These are phyloP conservation scores for Trichoderma atroviride DNA, from an alignment of 2,329 filamentous ascomycete genomes.

Conservation along the genomic window DNA sequence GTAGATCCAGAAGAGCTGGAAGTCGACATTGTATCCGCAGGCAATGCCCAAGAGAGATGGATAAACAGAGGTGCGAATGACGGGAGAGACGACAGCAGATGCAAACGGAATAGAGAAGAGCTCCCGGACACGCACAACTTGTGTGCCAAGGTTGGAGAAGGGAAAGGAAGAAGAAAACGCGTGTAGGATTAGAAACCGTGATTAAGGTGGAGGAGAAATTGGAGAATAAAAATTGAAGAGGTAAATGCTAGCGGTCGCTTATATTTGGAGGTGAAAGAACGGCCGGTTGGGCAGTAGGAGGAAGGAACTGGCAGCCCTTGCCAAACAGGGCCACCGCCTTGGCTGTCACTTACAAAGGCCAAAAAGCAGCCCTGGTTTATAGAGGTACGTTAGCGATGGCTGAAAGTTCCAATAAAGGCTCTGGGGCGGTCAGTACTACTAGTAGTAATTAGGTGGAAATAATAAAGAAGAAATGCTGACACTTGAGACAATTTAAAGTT, in stretches of 20 bases:
- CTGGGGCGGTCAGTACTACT: background rate
- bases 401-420: background rate
- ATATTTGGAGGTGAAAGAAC: conserved; percentile 21
- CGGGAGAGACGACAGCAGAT: conserved; percentile 20
- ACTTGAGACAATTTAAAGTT: background rate
- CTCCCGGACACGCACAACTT: conserved; percentile 30
- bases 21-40: conserved; percentile 37
- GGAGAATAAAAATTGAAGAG: conserved; percentile 26
- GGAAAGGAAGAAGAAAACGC: conserved; percentile 33
- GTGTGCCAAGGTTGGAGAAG: conserved; percentile 30
- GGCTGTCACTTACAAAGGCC: conserved; percentile 26
- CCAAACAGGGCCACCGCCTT: conserved; percentile 30
- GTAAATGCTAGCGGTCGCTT: conserved; percentile 9
- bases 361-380: conserved; percentile 31
- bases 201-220: conserved; percentile 21
- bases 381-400: background rate
- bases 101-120: conserved; percentile 30
- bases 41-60: background rate
- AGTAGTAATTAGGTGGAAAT: background rate
- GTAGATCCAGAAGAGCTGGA: conserved; percentile 36
- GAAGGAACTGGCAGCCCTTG: conserved; percentile 37
- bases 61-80: background rate
- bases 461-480: background rate
- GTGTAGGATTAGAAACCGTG: conserved; percentile 16
- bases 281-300: conserved; percentile 24